Percentiles rank a stretch among this genome's conserved stretches.
Evolutionary conservation across 176 grass and related monocot species (phyloP).

Genomic region (Saccharum officinarum): DNA sequence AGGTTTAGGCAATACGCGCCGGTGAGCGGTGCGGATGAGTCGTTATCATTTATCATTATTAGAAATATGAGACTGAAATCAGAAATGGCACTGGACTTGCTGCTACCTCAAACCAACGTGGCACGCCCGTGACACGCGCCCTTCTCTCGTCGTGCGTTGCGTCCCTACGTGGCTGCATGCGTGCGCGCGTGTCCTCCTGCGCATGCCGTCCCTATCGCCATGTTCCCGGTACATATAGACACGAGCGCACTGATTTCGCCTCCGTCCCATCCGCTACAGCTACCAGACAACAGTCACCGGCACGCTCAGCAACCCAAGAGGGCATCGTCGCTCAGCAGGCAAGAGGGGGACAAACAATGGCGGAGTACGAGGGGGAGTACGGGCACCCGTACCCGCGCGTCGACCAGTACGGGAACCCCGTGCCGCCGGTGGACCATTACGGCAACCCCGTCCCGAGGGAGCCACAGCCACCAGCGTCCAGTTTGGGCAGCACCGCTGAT

Average conservation of each 20-base stretch:
- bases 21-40: too few relatives aligned
- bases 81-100: neutral
- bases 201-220: neutral
- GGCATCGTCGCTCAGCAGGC: too few relatives aligned
- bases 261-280: neutral
- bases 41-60: too few relatives aligned
- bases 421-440: constrained; percentile 63
- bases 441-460: constrained; percentile 54
- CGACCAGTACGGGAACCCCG: constrained; percentile 68
- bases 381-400: constrained; percentile 56
- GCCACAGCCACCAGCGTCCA: constrained; percentile 14
- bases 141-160: neutral
- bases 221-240: constrained; percentile 24
- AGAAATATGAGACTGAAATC: too few relatives aligned
- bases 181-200: constrained; percentile 11
- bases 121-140: constrained; percentile 26
- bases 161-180: neutral
- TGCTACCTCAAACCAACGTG: constrained; percentile 10
- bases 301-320: neutral
- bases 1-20: too few relatives aligned
- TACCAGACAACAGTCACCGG: neutral
- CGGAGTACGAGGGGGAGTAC: constrained; percentile 41
- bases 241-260: neutral
- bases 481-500: neutral
- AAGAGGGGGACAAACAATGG: constrained; percentile 20